Conservation (phyloP, 1,284 basidiomycete genomes). For the Ceratobasidium sp. region DNA sequence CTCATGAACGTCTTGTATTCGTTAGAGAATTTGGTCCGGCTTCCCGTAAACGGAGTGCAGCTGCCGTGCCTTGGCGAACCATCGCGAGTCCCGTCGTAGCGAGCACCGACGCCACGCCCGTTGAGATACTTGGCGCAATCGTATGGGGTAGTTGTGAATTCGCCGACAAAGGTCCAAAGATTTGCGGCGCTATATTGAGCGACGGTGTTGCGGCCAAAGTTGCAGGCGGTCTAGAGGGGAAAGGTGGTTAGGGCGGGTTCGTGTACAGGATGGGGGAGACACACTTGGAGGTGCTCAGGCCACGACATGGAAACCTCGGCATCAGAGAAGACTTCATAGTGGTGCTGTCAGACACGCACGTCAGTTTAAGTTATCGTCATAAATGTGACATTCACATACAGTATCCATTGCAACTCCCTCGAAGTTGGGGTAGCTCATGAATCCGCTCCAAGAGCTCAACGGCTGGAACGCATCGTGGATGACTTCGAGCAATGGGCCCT, state of each 20-base stretch:
- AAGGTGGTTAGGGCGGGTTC: not conserved
- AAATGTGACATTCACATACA: constrained; percentile 60
- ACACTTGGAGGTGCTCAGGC: constrained; percentile 71
- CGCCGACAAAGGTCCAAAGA: constrained; percentile 84
- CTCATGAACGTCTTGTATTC: constrained; percentile 88
- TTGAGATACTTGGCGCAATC: constrained; percentile 83
- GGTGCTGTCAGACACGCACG: constrained; percentile 64
- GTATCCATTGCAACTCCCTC: constrained; percentile 67
- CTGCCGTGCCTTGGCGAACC: constrained; percentile 77
- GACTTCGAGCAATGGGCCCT: constrained; percentile 75
- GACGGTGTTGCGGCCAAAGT: constrained; percentile 60
- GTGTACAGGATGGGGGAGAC: constrained; percentile 36
- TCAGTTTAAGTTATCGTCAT: constrained; percentile 56
- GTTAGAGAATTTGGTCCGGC: constrained; percentile 76
- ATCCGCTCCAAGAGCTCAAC: constrained; percentile 79
- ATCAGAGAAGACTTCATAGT: constrained; percentile 84
- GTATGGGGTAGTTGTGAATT: constrained; percentile 86
- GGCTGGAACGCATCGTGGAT: constrained; percentile 91
- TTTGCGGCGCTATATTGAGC: constrained; percentile 66
- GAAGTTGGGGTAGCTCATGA: constrained; percentile 67
- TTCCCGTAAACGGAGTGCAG: constrained; percentile 81
- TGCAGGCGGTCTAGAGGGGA: constrained; percentile 66
- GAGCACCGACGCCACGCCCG: constrained; percentile 64
- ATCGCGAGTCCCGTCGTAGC: constrained; percentile 84
- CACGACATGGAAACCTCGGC: constrained; percentile 66